These are phyloP conservation scores for Chaetomium sp. DNA, from an alignment of 2,329 filamentous ascomycete species.

Conservation along the genomic window DNA sequence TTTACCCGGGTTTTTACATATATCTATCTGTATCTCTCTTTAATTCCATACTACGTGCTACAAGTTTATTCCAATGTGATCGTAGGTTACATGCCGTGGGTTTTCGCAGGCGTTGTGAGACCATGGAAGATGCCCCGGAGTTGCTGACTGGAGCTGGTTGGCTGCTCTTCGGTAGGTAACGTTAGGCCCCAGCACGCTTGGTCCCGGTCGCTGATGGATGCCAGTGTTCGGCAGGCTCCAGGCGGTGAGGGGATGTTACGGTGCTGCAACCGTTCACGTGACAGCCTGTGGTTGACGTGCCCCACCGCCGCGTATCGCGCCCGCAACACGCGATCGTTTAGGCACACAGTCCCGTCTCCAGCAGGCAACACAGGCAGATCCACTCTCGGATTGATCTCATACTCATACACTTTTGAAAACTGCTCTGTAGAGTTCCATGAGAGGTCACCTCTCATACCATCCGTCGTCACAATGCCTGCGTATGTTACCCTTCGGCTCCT, in stretches of 20 bases:
- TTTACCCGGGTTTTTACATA: no score
- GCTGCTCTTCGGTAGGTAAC: no score
- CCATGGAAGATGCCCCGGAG: no score
- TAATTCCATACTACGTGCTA: no score
- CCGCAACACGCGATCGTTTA: slow-evolving; percentile 14
- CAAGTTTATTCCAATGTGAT: no score
- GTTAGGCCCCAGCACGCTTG: neutral
- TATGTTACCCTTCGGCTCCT: slow-evolving; percentile 28
- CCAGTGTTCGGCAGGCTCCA: slow-evolving; percentile 1
- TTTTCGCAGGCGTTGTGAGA: neutral
- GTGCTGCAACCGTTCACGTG: slow-evolving; percentile 29
- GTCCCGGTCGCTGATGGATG: neutral
- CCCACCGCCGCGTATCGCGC: slow-evolving; percentile 13
- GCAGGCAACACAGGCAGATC: neutral
- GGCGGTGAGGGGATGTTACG: slow-evolving; percentile 20
- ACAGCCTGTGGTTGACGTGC: slow-evolving; percentile 30
- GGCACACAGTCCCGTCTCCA: neutral
- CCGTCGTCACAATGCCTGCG: slow-evolving; percentile 34
- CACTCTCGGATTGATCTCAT: neutral
- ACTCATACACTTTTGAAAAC: neutral
- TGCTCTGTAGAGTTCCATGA: slow-evolving; percentile 16
- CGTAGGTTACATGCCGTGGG: no score
- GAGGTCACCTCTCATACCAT: slow-evolving; percentile 6
- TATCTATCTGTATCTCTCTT: no score
- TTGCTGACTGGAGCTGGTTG: neutral